These are phyloP conservation scores for Austroboletus eburneus DNA, from an alignment of 768 basidiomycete genomes.

Conservation along the genomic window DNA sequence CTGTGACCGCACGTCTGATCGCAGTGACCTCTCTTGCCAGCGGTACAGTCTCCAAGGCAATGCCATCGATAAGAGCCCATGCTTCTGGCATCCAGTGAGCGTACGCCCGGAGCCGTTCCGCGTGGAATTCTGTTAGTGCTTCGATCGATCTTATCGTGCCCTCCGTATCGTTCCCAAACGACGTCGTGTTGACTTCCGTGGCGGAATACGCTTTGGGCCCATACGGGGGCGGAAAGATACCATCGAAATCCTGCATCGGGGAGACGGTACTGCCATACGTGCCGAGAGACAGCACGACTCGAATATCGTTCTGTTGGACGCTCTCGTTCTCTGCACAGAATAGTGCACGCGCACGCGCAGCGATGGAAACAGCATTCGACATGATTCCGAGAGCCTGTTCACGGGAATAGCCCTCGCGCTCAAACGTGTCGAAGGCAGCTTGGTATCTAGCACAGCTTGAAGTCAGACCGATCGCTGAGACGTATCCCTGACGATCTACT, in stretches of 20 bases:
- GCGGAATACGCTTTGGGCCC: slow-evolving; percentile 49
- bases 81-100: slow-evolving; percentile 40
- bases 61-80: slow-evolving; percentile 55
- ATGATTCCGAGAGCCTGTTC: slow-evolving; percentile 45
- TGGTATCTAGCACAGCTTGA: slow-evolving; percentile 51
- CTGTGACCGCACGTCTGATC: slow-evolving; percentile 55
- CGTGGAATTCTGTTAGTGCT: slow-evolving; percentile 59
- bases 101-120: slow-evolving; percentile 54
- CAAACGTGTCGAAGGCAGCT: slow-evolving; percentile 52
- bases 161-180: slow-evolving; percentile 35
- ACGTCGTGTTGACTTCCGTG: slow-evolving; percentile 37
- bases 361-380: slow-evolving; percentile 50
- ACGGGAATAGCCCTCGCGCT: slow-evolving; percentile 43
- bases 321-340: slow-evolving; percentile 28
- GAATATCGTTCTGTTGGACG: slow-evolving; percentile 26
- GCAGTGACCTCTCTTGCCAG: slow-evolving; percentile 60
- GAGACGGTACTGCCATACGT: slow-evolving; percentile 66
- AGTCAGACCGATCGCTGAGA: background rate
- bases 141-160: slow-evolving; percentile 39
- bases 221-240: slow-evolving; percentile 71
- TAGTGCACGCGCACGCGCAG: slow-evolving; percentile 40
- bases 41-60: slow-evolving; percentile 81
- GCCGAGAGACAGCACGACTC: slow-evolving; percentile 67
- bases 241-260: slow-evolving; percentile 70
- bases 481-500: slow-evolving; percentile 1